Evolutionary conservation across 352 stramenopile genomes (phyloP).

Genomic region (Phytophthora quininea): DNA sequence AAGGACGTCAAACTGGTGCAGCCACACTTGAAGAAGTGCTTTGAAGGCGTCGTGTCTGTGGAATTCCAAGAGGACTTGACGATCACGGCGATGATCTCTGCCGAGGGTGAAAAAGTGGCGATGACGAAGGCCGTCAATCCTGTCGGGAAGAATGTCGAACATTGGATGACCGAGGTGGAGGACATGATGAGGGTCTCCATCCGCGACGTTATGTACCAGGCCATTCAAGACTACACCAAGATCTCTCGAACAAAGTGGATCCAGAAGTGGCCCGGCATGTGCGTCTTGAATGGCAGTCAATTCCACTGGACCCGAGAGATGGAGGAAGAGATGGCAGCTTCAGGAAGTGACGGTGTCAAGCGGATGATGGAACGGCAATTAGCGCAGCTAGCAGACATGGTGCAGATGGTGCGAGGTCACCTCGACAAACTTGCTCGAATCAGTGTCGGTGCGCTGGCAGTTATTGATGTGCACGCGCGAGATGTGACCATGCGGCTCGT

Average conservation of each 20-base stretch:
- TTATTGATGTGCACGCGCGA: constrained; percentile 95
- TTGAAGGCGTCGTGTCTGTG: constrained; percentile 94
- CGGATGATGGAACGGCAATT: constrained; percentile 92
- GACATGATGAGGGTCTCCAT: constrained; percentile 93
- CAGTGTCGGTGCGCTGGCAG: constrained; percentile 92
- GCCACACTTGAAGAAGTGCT: constrained; percentile 95
- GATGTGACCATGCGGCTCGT: constrained; percentile 92
- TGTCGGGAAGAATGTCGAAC: constrained; percentile 94
- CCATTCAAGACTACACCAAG: constrained; percentile 92
- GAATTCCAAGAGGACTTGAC: constrained; percentile 92
- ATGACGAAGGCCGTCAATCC: constrained; percentile 90
- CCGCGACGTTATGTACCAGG: constrained; percentile 90
- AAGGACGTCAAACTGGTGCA: constrained; percentile 96
- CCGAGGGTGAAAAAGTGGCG: constrained; percentile 91
- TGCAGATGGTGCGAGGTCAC: constrained; percentile 90
- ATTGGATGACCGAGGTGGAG: constrained; percentile 96
- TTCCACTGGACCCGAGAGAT: constrained; percentile 96
- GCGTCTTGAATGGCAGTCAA: constrained; percentile 95
- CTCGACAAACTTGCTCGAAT: constrained; percentile 92
- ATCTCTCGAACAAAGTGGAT: constrained; percentile 94
- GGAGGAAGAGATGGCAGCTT: constrained; percentile 84
- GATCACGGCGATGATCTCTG: constrained; percentile 92
- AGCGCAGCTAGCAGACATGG: constrained; percentile 94
- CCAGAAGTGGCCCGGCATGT: constrained; percentile 94
- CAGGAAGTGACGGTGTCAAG: constrained; percentile 88